phyloP scores from a whole-genome alignment of 257 asterid genomes.

The Euphrasia confusa region DNA sequence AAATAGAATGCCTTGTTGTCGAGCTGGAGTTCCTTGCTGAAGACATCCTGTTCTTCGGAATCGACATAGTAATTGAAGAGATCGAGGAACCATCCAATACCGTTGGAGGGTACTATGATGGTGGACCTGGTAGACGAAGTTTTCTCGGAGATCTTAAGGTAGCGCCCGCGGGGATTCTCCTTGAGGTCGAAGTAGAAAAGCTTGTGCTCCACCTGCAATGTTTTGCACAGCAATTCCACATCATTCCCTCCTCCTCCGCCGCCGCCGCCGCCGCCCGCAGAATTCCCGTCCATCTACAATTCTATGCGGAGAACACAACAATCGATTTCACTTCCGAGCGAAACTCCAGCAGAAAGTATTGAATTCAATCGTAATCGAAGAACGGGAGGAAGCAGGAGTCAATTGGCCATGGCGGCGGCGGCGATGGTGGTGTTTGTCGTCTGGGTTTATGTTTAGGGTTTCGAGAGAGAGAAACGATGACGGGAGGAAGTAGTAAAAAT shows the following conservation, averaged over 20 bases:
- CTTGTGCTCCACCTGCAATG: conserved; percentile 95
- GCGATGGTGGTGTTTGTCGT: not conserved
- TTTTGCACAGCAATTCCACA: conserved; percentile 80
- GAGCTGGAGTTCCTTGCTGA: conserved; percentile 93
- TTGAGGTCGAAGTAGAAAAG: conserved; percentile 93
- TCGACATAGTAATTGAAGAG: conserved; percentile 90
- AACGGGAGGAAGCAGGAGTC: not conserved
- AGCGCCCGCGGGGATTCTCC: conserved; percentile 96
- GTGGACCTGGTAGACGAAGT: conserved; percentile 96
- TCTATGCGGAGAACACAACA: not conserved
- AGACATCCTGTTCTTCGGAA: conserved; percentile 71
- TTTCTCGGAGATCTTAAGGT: conserved; percentile 93
- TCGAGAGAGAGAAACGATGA: not conserved
- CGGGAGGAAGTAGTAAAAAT: conserved; percentile 2
- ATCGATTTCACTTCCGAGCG: not conserved
- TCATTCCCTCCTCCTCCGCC: conserved; percentile 65
- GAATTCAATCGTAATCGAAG: not conserved
- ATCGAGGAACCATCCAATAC: conserved; percentile 96
- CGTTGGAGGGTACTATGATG: conserved; percentile 82
- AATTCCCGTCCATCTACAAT: not conserved
- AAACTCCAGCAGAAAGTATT: not conserved
- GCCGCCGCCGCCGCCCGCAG: conserved; percentile 30
- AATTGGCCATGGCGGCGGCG: conserved; percentile 22
- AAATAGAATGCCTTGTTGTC: conserved; percentile 92
- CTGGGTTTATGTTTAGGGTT: conserved; percentile 10